Conservation (phyloP, 1,139 yeast genomes). For the Yamadazyma aaseri region DNA sequence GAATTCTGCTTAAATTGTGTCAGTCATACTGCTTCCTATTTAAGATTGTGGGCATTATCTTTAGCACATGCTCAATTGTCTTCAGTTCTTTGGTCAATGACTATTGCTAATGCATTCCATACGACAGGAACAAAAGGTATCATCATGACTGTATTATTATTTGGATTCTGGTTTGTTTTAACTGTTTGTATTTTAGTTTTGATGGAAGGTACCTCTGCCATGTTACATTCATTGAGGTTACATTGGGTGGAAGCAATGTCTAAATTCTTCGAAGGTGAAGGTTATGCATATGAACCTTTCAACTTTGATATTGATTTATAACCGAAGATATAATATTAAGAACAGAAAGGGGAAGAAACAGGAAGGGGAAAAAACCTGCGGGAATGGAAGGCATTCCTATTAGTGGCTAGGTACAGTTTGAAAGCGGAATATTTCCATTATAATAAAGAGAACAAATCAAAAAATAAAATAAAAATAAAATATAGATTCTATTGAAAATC, state of each 20-base stretch:
- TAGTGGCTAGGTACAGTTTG: too few species aligned
- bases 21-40: slow-evolving; percentile 95
- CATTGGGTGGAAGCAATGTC: slow-evolving; percentile 99
- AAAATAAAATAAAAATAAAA: too few species aligned
- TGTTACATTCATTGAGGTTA: slow-evolving; percentile 93
- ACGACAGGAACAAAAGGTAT: slow-evolving; percentile 68
- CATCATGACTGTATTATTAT: slow-evolving; percentile 68
- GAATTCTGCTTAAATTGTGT: slow-evolving; percentile 97
- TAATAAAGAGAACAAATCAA: too few species aligned
- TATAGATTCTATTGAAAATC: too few species aligned
- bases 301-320: slow-evolving; percentile 35
- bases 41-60: slow-evolving; percentile 95
- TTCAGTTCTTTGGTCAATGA: slow-evolving; percentile 94
- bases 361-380: too few species aligned
- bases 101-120: slow-evolving; percentile 77
- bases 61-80: slow-evolving; percentile 97
- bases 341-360: too few species aligned
- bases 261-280: slow-evolving; percentile 95
- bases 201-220: slow-evolving; percentile 99
- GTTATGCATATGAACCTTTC: slow-evolving; percentile 84
- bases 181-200: slow-evolving; percentile 89
- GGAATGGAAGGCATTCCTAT: too few species aligned
- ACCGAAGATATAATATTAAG: not conserved
- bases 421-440: too few species aligned
- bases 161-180: slow-evolving; percentile 92